These are phyloP conservation scores for Akanthomyces dipterigenus DNA, from an alignment of 2,329 filamentous ascomycete species.

Conservation along the genomic window DNA sequence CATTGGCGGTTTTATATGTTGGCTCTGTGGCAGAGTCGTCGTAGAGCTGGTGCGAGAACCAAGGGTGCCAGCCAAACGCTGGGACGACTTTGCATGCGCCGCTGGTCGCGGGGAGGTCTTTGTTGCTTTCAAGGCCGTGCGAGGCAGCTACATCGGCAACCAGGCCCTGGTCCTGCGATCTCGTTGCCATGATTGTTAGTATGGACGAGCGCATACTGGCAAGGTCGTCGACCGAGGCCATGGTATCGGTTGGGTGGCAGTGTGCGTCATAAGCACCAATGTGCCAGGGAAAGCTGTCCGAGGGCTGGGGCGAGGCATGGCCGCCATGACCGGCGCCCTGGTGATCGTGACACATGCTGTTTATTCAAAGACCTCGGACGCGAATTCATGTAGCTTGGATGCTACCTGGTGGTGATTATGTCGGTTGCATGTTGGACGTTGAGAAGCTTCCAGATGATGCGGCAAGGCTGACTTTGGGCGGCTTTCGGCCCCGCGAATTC, in stretches of 20 bases:
- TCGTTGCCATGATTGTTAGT: conserved; percentile 71
- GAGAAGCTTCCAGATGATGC: not conserved
- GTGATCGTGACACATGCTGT: not conserved
- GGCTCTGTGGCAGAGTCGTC: conserved; percentile 41
- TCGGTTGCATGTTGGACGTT: not conserved
- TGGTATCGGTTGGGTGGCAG: conserved; percentile 77
- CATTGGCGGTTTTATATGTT: conserved; percentile 27
- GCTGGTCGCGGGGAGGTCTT: conserved; percentile 5
- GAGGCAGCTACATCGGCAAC: conserved; percentile 56
- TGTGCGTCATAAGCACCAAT: conserved; percentile 70
- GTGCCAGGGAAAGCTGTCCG: conserved; percentile 57
- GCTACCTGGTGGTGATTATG: not conserved
- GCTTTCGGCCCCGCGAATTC: not conserved
- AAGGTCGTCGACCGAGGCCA: conserved; percentile 53
- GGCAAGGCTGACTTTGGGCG: not conserved
- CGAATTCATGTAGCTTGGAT: not conserved
- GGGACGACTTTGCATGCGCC: conserved; percentile 41
- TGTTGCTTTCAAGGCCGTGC: conserved; percentile 37
- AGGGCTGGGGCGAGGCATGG: not conserved
- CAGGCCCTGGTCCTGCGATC: conserved; percentile 67
- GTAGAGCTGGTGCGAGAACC: conserved; percentile 75
- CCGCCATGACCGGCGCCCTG: not conserved
- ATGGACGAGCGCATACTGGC: conserved; percentile 57
- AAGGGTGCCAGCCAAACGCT: conserved; percentile 83
- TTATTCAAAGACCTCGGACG: not conserved